These are phyloP conservation scores for Gossypium stocksii DNA, from an alignment of 345 rosid genomes.

Conservation along the genomic window DNA sequence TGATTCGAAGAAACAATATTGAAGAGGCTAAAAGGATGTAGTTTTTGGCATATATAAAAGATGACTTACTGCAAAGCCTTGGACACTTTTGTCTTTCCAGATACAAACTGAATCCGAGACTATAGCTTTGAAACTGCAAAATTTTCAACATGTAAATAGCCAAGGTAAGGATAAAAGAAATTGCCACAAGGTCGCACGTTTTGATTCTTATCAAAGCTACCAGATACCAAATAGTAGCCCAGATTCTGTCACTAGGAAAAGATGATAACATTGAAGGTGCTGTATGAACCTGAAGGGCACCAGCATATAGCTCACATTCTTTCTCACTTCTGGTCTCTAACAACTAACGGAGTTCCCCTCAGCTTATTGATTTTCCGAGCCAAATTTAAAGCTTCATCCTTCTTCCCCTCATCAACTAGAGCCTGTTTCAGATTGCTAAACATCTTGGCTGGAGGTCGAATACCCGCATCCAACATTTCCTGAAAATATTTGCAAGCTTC, in stretches of 20 bases:
- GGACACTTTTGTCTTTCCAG: background rate
- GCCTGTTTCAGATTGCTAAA: conserved; percentile 74
- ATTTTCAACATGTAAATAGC: background rate
- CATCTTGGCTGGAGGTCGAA: conserved; percentile 68
- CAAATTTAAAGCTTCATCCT: conserved; percentile 42
- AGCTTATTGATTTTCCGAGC: conserved; percentile 54
- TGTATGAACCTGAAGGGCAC: background rate
- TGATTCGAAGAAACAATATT: background rate
- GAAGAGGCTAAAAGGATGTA: no score
- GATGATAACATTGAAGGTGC: background rate
- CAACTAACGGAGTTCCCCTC: conserved; percentile 54
- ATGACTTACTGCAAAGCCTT: background rate
- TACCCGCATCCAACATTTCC: conserved; percentile 86
- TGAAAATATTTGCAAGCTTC: conserved; percentile 75
- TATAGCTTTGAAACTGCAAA: background rate
- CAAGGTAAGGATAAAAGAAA: background rate
- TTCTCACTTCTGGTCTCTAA: conserved; percentile 12
- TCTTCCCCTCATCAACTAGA: conserved; percentile 54
- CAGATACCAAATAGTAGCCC: background rate
- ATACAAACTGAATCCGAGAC: background rate
- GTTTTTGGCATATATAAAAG: background rate
- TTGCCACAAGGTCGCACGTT: background rate
- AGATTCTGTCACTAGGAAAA: background rate
- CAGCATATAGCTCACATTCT: background rate
- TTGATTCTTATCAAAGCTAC: background rate